Evolutionary conservation across 2,329 filamentous ascomycete species (phyloP).

Genomic region (Colletotrichum spaethianum): DNA sequence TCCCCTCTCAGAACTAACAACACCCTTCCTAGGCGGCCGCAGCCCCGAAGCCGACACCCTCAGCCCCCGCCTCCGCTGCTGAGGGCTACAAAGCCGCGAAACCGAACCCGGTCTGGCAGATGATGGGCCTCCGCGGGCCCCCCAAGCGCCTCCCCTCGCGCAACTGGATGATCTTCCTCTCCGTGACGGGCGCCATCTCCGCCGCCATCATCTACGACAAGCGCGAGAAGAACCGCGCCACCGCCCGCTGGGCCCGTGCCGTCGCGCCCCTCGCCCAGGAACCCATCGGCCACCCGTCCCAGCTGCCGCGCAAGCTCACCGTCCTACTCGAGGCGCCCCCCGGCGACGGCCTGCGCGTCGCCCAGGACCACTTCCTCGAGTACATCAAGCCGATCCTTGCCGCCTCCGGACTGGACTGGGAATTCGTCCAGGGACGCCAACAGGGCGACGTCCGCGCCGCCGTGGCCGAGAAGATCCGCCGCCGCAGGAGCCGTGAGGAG

Average conservation of each 20-base stretch:
- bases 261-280: conserved; percentile 89
- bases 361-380: conserved; percentile 96
- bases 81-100: conserved; percentile 59
- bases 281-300: conserved; percentile 75
- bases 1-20: conserved; percentile 18
- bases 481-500: conserved; percentile 73
- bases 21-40: conserved; percentile 21
- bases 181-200: conserved; percentile 82
- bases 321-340: conserved; percentile 90
- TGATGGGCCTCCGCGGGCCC: conserved; percentile 89
- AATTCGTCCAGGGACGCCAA: conserved; percentile 91
- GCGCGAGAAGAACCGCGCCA: conserved; percentile 87
- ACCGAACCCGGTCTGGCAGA: conserved; percentile 80
- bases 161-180: conserved; percentile 97
- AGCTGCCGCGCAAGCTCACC: conserved; percentile 86
- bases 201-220: conserved; percentile 92
- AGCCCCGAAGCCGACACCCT: conserved; percentile 2
- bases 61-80: conserved; percentile 43
- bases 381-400: conserved; percentile 95
- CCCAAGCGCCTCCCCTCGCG: conserved; percentile 90
- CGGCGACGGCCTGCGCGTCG: conserved; percentile 84
- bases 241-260: conserved; percentile 87
- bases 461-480: conserved; percentile 87
- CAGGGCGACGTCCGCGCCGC: conserved; percentile 94
- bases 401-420: conserved; percentile 93